Evolutionary conservation across 1,284 basidiomycete species (phyloP).

Genomic region (Macrocystidia cucumis): DNA sequence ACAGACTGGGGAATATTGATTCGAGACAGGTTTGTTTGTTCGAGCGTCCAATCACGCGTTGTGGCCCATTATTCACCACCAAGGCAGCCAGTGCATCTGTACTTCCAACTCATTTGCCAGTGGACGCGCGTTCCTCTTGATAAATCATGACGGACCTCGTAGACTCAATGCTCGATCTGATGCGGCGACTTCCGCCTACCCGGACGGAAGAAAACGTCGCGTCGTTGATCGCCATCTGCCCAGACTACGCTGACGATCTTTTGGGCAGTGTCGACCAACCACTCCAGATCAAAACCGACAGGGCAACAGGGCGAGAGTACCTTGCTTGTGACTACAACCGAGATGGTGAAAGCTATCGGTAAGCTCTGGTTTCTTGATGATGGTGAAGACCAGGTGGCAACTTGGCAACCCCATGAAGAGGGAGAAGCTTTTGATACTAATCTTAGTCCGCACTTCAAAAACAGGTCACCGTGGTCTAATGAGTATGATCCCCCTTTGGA

Average conservation of each 20-base stretch:
- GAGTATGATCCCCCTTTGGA: constrained; percentile 86
- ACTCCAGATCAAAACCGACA: constrained; percentile 76
- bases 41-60: too few species aligned
- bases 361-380: constrained; percentile 17
- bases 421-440: too few species aligned
- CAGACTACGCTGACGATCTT: constrained; percentile 95
- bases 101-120: too few species aligned
- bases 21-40: too few species aligned
- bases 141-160: constrained; percentile 68
- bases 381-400: too few species aligned
- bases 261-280: constrained; percentile 95
- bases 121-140: too few species aligned
- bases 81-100: too few species aligned
- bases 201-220: constrained; percentile 85
- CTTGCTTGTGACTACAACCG: constrained; percentile 97
- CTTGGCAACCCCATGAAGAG: too few species aligned
- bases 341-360: constrained; percentile 94
- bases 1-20: too few species aligned
- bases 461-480: constrained; percentile 95
- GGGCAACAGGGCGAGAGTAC: constrained; percentile 78
- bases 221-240: constrained; percentile 76
- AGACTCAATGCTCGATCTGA: constrained; percentile 91
- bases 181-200: constrained; percentile 93
- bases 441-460: too few species aligned
- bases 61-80: too few species aligned